phyloP scores from a whole-genome alignment of 139 green algal genomes.

The Pseudopediastrum boryanum region DNA sequence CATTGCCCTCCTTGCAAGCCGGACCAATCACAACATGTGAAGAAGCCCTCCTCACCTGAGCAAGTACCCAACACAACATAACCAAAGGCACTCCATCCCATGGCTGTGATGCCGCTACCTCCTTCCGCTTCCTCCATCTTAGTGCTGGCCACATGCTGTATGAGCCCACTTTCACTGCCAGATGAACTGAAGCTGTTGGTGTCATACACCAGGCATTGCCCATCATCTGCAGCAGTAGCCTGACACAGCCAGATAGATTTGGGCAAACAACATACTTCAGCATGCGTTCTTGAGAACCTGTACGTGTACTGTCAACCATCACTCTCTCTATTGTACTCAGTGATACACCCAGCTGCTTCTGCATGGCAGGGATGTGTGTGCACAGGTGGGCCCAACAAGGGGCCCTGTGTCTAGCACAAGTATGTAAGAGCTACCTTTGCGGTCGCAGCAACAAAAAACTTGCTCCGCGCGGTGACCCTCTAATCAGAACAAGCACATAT shows the following conservation, averaged over 20 bases:
- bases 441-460: neutral
- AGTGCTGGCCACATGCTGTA: conserved; percentile 25
- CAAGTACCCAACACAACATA: conserved; percentile 43
- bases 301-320: neutral
- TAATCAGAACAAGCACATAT: neutral
- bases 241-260: conserved; percentile 32
- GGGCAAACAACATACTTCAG: no score
- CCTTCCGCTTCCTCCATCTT: conserved; percentile 10
- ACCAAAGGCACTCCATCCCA: conserved; percentile 44
- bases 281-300: neutral
- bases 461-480: neutral
- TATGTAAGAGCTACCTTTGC: no score
- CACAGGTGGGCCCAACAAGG: neutral
- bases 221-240: conserved; percentile 53
- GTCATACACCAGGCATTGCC: conserved; percentile 53
- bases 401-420: no score
- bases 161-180: conserved; percentile 34
- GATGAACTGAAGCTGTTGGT: conserved; percentile 33
- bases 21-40: neutral
- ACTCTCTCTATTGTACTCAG: neutral
- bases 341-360: neutral
- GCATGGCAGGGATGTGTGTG: neutral
- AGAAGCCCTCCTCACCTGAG: conserved; percentile 7
- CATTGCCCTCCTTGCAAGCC: no score
- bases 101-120: conserved; percentile 25